Conservation (phyloP, 2,329 filamentous ascomycete species). For the Aaosphaeria pasadenensis region DNA sequence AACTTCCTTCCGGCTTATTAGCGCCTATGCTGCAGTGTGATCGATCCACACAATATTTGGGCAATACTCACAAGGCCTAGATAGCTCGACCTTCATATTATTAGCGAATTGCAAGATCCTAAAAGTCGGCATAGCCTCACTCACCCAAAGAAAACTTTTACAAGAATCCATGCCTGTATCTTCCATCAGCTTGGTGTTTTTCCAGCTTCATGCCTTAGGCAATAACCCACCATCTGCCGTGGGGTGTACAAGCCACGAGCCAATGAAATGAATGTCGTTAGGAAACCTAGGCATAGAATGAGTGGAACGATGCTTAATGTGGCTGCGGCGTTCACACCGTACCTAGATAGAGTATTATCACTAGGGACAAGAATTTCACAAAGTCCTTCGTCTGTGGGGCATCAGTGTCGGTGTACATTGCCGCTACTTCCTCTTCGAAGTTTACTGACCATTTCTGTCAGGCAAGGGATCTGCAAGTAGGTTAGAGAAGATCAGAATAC, state of each 20-base stretch:
- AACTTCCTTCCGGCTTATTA: constrained; percentile 35
- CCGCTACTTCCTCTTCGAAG: background rate
- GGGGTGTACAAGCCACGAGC: constrained; percentile 68
- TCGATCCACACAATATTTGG: too few species aligned
- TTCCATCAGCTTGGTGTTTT: constrained; percentile 7
- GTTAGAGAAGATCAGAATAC: constrained; percentile 9
- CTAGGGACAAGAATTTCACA: constrained; percentile 74
- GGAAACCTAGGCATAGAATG: constrained; percentile 58
- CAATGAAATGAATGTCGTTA: constrained; percentile 80
- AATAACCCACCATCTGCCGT: constrained; percentile 53
- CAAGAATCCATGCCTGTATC: constrained; percentile 63
- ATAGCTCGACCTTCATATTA: constrained; percentile 54
- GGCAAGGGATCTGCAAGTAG: constrained; percentile 66
- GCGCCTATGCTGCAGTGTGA: too few species aligned
- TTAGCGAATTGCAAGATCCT: too few species aligned
- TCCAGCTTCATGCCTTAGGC: background rate
- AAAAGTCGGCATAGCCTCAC: constrained; percentile 11
- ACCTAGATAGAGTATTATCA: constrained; percentile 78
- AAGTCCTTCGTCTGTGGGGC: constrained; percentile 71
- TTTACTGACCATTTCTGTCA: constrained; percentile 76
- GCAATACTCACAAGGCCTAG: constrained; percentile 63
- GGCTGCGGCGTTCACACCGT: constrained; percentile 4
- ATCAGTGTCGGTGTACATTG: constrained; percentile 10
- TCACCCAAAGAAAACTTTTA: constrained; percentile 75
- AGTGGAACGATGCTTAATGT: constrained; percentile 3